Evolutionary conservation across 345 rosid genomes (phyloP), one percentile per base, ranked within the genome.

Genomic region (Hibiscus mutabilis): DNA sequence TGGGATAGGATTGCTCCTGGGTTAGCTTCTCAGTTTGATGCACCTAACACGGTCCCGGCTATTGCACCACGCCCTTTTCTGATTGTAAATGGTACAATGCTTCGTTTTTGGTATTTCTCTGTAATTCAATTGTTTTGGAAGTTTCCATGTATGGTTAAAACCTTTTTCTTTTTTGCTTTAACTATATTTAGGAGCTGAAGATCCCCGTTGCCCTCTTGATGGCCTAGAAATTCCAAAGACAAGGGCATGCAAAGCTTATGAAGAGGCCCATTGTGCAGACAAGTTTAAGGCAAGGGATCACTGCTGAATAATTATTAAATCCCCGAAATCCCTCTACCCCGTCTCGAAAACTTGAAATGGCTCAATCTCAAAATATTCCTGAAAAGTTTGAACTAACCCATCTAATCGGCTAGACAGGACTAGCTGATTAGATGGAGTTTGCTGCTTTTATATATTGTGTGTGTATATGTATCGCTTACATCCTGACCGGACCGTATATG

Each of bases 1-100:
- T 95, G 99, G 99, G 79, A 87, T 78, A 86, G 92, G 76, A 92
- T 92, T 72, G 97, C 98, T 73, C 98, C 98, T 61, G 96, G 94
- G 68, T 72, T 95, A 77, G 89, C 90, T 18, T 89, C 90, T 60
- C 72, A 78, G 27, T 87, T 95, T 68, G 98, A 95, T 77, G 75
- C 97, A 0, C 96, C 92, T 21, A 73, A 84, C 78, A 88, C 92
- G 6, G 53, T 92, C 64, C 87, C 91, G 29, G 82, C 86, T 69
- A 88, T 90, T 73, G 87, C 92, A 55, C 91, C 91, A 31, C 91
- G 97, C 4, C 93, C 96, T 18, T 84, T 94, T 71, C 75, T 87
- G 78, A 86, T 91, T 69, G 40, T 87, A 51, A 88, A 84, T 60
- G 97, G 97, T 93, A 84, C 51, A 62, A 31, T 22, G 16, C 57